These are phyloP conservation scores for Russula griseocarnosa DNA, from an alignment of 768 basidiomycete species.

Conservation along the genomic window DNA sequence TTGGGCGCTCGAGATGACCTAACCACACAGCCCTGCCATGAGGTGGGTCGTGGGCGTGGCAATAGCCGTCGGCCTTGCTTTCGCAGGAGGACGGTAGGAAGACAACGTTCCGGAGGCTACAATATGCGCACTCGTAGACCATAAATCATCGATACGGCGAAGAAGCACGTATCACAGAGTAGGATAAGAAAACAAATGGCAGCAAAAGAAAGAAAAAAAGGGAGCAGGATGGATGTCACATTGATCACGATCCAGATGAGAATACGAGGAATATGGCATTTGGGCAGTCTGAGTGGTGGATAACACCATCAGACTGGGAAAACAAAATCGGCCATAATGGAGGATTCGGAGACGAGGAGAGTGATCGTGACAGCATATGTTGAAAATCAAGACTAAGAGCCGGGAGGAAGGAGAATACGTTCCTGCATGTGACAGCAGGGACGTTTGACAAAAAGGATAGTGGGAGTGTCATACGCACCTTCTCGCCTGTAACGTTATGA, in stretches of 20 bases:
- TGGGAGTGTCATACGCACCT: conserved; percentile 50
- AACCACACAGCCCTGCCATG: conserved; percentile 6
- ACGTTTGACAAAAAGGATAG: conserved; percentile 90
- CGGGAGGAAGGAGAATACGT: not conserved
- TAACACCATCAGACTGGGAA: not conserved
- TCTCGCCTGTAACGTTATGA: conserved; percentile 84
- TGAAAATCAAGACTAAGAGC: not conserved
- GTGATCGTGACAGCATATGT: not conserved
- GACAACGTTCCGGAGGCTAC: not conserved
- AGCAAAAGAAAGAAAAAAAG: not conserved
- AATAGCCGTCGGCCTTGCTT: not conserved
- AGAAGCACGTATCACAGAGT: not conserved
- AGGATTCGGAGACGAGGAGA: not conserved
- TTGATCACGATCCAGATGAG: conserved; percentile 4
- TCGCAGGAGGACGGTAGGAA: conserved; percentile 1
- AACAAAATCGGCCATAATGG: not conserved
- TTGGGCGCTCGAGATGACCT: conserved; percentile 11
- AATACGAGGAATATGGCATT: not conserved
- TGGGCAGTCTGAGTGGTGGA: not conserved
- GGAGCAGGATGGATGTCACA: not conserved
- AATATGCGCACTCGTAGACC: not conserved
- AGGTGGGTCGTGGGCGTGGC: conserved; percentile 15
- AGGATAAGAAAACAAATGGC: not conserved
- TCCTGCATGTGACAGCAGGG: conserved; percentile 10
- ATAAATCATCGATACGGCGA: not conserved